Evolutionary conservation across 2,329 filamentous ascomycete species (phyloP).

Genomic region (Davidsoniella australis): DNA sequence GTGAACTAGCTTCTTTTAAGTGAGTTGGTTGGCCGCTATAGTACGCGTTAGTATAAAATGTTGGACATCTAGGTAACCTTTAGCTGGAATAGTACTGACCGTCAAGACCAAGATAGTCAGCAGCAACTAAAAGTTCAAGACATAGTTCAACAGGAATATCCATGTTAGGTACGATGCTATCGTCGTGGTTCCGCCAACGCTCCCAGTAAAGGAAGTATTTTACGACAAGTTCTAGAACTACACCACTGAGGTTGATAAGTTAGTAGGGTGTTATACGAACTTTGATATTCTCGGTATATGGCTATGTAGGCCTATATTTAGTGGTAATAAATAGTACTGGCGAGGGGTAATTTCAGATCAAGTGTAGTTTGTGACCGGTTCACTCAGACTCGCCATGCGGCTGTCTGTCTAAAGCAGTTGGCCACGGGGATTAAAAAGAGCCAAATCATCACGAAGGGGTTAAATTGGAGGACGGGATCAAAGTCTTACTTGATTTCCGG

Average conservation of each 20-base stretch:
- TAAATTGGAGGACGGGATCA: background rate
- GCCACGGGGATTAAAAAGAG: background rate
- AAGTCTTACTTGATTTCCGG: constrained; percentile 13
- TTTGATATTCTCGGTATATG: no score
- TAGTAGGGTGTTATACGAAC: background rate
- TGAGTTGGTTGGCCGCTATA: background rate
- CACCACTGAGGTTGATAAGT: constrained; percentile 33
- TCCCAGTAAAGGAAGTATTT: constrained; percentile 80
- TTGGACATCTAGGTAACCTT: background rate
- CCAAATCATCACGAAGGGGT: background rate
- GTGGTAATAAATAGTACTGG: background rate
- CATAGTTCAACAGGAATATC: constrained; percentile 65
- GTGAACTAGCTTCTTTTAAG: no score
- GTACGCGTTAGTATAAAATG: background rate
- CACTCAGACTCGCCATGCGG: constrained; percentile 11
- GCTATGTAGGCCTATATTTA: no score
- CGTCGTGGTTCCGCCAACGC: constrained; percentile 55
- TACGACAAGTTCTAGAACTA: constrained; percentile 63
- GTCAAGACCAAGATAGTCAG: constrained; percentile 55
- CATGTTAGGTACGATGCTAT: constrained; percentile 61
- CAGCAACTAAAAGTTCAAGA: constrained; percentile 59
- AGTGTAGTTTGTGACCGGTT: constrained; percentile 12
- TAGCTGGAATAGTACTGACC: constrained; percentile 17
- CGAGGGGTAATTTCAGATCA: constrained; percentile 10
- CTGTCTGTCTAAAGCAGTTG: constrained; percentile 8